Conservation (phyloP, 2,329 filamentous ascomycete species). For the Colletotrichum sojae region DNA sequence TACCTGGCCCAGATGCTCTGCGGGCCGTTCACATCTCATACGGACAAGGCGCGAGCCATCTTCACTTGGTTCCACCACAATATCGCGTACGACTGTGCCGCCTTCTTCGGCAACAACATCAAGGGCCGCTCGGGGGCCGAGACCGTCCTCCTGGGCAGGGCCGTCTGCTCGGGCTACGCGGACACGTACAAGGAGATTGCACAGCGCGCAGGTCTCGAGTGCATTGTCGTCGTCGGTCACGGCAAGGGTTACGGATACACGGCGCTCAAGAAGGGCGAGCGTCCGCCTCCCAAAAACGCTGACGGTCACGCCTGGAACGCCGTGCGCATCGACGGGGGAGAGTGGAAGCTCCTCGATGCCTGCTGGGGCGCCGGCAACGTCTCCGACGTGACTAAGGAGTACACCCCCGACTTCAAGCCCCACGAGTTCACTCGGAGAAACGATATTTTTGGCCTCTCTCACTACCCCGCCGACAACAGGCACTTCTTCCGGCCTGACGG, state of each 20-base stretch:
- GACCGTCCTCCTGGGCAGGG: conserved; percentile 82
- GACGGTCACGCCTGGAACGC: conserved; percentile 93
- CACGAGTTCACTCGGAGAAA: conserved; percentile 74
- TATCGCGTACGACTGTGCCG: conserved; percentile 84
- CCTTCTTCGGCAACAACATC: conserved; percentile 82
- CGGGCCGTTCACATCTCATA: conserved; percentile 81
- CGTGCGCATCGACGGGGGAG: conserved; percentile 85
- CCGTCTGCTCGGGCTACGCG: conserved; percentile 94
- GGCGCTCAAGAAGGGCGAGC: conserved; percentile 73
- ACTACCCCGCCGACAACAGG: conserved; percentile 79
- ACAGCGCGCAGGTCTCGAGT: conserved; percentile 83
- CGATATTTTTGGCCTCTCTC: conserved; percentile 83
- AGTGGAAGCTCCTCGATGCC: conserved; percentile 91
- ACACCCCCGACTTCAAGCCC: conserved; percentile 78
- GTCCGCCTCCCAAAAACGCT: conserved; percentile 73
- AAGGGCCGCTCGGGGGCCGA: conserved; percentile 77
- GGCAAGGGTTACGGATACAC: conserved; percentile 88
- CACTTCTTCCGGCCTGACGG: conserved; percentile 85
- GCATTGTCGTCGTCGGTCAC: conserved; percentile 80
- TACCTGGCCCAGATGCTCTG: conserved; percentile 86
- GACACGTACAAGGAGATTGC: conserved; percentile 85
- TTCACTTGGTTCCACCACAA: conserved; percentile 98
- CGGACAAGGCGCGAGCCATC: conserved; percentile 92
- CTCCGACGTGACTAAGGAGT: conserved; percentile 64
- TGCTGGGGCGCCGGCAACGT: conserved; percentile 94